Conservation (phyloP, 768 basidiomycete species). For the Mrakia gelida region DNA sequence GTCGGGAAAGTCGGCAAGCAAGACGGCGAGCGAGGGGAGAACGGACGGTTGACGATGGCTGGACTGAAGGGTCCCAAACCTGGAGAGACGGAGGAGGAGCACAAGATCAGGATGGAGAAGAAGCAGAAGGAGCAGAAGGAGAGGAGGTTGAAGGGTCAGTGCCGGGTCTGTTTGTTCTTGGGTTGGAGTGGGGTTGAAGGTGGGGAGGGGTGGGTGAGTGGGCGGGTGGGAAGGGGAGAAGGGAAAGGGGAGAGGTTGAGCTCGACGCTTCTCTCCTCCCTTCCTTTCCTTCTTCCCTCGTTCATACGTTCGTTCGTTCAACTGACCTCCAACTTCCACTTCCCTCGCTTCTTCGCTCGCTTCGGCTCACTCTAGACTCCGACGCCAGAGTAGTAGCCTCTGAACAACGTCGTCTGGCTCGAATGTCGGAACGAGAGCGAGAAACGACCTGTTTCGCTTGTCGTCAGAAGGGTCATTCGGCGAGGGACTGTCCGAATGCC, state of each 20-base stretch:
- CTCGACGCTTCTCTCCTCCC: neutral
- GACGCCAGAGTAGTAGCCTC: slow-evolving; percentile 26
- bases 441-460: slow-evolving; percentile 80
- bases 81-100: slow-evolving; percentile 21
- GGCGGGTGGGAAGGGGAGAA: slow-evolving; percentile 34
- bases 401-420: slow-evolving; percentile 63
- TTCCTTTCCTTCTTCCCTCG: too few species aligned
- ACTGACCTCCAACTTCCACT: too few species aligned
- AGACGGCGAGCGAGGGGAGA: slow-evolving; percentile 11
- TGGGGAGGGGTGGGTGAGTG: slow-evolving; percentile 35
- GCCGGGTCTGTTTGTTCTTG: slow-evolving; percentile 33
- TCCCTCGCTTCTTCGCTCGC: too few species aligned
- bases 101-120: slow-evolving; percentile 17
- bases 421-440: slow-evolving; percentile 56
- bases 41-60: slow-evolving; percentile 32
- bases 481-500: slow-evolving; percentile 67
- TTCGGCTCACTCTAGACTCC: neutral
- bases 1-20: neutral
- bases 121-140: slow-evolving; percentile 27
- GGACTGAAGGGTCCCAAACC: slow-evolving; percentile 31
- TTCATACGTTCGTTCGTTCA: neutral
- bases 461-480: slow-evolving; percentile 74
- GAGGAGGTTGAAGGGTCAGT: slow-evolving; percentile 39
- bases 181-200: neutral
- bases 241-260: slow-evolving; percentile 8